Evolutionary conservation across 1,284 basidiomycete species (phyloP), one percentile per base, ranked within the genome.

Genomic region (Trichosporon asahii): DNA sequence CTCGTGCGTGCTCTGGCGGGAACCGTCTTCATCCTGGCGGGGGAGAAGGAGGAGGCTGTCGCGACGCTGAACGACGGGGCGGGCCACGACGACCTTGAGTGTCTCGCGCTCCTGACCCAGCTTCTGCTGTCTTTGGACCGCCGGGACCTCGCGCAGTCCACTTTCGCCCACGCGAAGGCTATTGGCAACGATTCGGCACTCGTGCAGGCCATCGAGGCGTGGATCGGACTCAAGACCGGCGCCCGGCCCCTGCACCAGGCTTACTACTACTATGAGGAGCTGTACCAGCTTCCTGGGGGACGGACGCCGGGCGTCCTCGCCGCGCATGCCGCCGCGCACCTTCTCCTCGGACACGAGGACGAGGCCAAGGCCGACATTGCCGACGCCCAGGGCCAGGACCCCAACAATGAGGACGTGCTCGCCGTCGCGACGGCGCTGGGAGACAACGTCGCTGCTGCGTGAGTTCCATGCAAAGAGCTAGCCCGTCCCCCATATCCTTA

Each of bases 241-340:
- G 74, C 78, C 1, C 76, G 81, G 71, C 78, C 82, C 0, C 75
- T 85, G 49, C 79, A 82, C 81, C 77, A 93, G 91, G 85, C 86
- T 86, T 86, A 89, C 80, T 92, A 94, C 70, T 95, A 94, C 84
- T 97, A 93, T 84, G 93, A 93, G 63, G 95, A 98, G 80, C 92
- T 96, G 78, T 87, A 95, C 65, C 91, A 90, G 44, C 91, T 94
- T 75, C 94, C 94, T 1, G 90, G 91, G 79, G 95, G 72, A 86
- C 91, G 23, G 86, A 86, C 77, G 65, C 90, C 57, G 86, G 90
- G 76, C 84, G 80, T 95, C 18, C 86, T 96, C 35, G 91, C 91
- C 12, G 89, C 92, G 5, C 90, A 94, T 73, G 93, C 92, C 1
- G 89, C 95, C 25, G 90, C 91, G 18, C 91, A 95, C 73, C 88